Evolutionary conservation across 495 filamentous ascomycete species (phyloP).

Genomic region (Amorphotheca resinae): DNA sequence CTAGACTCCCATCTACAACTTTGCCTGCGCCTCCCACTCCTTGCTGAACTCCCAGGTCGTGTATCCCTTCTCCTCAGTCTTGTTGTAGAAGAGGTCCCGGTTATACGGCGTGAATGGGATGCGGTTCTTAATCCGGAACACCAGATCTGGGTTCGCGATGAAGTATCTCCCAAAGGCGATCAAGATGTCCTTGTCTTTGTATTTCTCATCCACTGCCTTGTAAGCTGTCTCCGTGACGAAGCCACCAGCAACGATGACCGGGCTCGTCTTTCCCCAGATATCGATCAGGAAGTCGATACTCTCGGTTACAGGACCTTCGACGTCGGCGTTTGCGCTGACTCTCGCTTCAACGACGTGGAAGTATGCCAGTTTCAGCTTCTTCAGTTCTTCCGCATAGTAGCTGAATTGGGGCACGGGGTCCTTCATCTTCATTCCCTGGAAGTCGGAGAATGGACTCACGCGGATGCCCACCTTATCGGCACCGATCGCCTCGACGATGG

Average conservation of each 20-base stretch:
- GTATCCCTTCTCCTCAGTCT: constrained; percentile 13
- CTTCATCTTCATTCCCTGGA: constrained; percentile 57
- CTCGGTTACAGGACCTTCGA: constrained; percentile 25
- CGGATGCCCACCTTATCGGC: constrained; percentile 49
- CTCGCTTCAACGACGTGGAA: constrained; percentile 51
- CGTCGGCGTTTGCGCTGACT: constrained; percentile 23
- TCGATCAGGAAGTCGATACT: constrained; percentile 41
- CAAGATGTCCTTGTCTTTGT: constrained; percentile 19
- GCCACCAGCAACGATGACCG: constrained; percentile 51
- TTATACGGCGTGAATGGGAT: constrained; percentile 5
- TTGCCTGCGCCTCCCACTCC: constrained; percentile 1
- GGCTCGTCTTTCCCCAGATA: constrained; percentile 33
- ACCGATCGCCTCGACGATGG: constrained; percentile 52
- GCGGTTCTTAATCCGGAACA: background rate
- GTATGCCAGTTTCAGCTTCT: constrained; percentile 48
- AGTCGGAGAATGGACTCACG: constrained; percentile 49
- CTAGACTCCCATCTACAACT: background rate
- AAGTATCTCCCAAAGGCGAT: constrained; percentile 10
- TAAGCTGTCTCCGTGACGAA: constrained; percentile 36
- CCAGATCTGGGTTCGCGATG: constrained; percentile 10
- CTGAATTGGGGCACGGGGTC: constrained; percentile 52
- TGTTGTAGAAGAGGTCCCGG: constrained; percentile 6
- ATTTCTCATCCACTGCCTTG: constrained; percentile 39
- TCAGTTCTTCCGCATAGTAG: constrained; percentile 40
- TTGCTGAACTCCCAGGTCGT: constrained; percentile 1